Conservation (phyloP, 306 rosid species). For the Vigna reflexopilosa region DNA sequence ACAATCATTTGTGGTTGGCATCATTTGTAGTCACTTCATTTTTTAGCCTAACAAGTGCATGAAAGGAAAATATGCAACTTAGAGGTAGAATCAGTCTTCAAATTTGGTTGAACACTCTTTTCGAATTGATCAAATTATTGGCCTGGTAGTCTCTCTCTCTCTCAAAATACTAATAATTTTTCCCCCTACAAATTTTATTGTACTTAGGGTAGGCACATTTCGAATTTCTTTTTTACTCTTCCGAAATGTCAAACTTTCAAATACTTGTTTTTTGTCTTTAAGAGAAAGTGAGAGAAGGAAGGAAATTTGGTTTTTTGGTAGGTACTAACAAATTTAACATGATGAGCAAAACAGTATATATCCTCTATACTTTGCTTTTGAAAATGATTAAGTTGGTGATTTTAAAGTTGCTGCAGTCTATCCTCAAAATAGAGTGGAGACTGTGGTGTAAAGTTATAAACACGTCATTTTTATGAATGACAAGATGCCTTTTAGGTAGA, state of each 20-base stretch:
- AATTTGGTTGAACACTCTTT: slow-evolving; percentile 8
- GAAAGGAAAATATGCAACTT: neutral
- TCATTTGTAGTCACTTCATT: neutral
- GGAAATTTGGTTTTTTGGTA: neutral
- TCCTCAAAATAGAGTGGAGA: slow-evolving; percentile 16
- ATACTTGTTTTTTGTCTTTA: neutral
- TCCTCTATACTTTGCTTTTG: slow-evolving; percentile 26
- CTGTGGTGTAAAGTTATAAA: slow-evolving; percentile 1
- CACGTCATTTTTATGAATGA: neutral
- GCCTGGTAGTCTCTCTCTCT: neutral
- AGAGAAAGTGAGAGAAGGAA: neutral
- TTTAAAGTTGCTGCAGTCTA: slow-evolving; percentile 7
- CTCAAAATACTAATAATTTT: neutral
- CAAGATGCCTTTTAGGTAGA: neutral
- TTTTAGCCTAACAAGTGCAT: neutral
- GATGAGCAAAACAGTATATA: slow-evolving; percentile 18
- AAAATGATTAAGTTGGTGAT: slow-evolving; percentile 18
- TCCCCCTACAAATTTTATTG: neutral
- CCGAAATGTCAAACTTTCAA: neutral
- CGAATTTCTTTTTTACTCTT: neutral
- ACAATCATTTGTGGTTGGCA: neutral
- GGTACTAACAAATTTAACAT: neutral
- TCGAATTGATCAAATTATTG: slow-evolving; percentile 9
- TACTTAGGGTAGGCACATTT: neutral
- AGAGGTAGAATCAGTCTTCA: neutral